phyloP scores from a whole-genome alignment of 2,329 filamentous ascomycete species.

The Monilinia vaccinii-corymbosi region DNA sequence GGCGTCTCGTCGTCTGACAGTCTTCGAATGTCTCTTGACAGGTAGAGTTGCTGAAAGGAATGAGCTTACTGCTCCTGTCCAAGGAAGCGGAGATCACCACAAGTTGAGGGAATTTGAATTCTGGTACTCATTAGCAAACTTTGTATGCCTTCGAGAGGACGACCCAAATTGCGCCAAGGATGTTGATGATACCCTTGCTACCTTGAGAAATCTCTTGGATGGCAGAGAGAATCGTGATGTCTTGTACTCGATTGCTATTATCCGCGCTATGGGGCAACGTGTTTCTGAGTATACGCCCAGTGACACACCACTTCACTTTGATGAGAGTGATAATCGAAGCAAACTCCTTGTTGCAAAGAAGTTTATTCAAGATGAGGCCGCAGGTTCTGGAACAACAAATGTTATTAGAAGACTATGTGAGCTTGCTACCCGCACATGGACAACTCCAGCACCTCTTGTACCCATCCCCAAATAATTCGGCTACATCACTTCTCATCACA shows the following conservation, averaged over 20 bases:
- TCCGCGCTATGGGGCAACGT: constrained; percentile 62
- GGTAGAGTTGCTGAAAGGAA: constrained; percentile 56
- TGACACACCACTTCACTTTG: constrained; percentile 48
- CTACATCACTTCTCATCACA: not conserved
- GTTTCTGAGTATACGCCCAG: constrained; percentile 50
- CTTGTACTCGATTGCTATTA: constrained; percentile 78
- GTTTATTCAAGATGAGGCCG: constrained; percentile 58
- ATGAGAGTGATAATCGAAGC: constrained; percentile 58
- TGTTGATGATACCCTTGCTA: constrained; percentile 56
- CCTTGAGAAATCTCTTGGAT: constrained; percentile 63
- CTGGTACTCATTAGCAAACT: constrained; percentile 71
- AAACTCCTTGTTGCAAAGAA: constrained; percentile 61
- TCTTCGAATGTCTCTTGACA: constrained; percentile 69
- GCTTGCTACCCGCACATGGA: constrained; percentile 45
- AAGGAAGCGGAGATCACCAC: constrained; percentile 42
- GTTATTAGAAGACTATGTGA: constrained; percentile 62
- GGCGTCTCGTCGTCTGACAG: constrained; percentile 60
- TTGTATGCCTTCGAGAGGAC: constrained; percentile 56
- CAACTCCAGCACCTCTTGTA: constrained; percentile 11
- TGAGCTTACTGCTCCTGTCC: constrained; percentile 44
- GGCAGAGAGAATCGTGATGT: constrained; percentile 82
- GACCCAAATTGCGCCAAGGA: constrained; percentile 45
- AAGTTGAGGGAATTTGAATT: constrained; percentile 63
- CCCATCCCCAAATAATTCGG: constrained; percentile 5
- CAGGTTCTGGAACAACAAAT: constrained; percentile 63